These are phyloP conservation scores for Mucor ambiguus DNA, from an alignment of 371 early-diverging fungal genomes.

Conservation along the genomic window DNA sequence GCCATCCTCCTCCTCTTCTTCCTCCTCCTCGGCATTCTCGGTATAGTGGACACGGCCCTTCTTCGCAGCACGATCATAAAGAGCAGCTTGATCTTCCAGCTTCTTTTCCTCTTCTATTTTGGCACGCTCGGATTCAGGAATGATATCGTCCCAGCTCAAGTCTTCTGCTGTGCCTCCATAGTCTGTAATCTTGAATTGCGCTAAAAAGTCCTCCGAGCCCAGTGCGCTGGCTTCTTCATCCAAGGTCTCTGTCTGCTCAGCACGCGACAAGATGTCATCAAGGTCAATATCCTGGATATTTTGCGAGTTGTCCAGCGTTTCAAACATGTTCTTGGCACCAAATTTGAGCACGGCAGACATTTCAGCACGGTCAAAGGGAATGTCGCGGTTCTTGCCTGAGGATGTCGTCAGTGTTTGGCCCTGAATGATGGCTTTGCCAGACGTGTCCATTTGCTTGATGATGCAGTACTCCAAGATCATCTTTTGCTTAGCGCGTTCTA, in stretches of 20 bases:
- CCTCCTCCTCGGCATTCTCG: conserved; percentile 35
- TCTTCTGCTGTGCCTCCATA: conserved; percentile 78
- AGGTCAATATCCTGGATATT: conserved; percentile 91
- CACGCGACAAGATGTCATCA: conserved; percentile 93
- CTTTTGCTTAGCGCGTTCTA: conserved; percentile 97
- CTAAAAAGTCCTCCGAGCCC: conserved; percentile 90
- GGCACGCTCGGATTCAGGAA: conserved; percentile 85
- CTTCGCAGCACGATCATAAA: conserved; percentile 58
- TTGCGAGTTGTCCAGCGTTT: conserved; percentile 71
- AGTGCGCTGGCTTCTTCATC: conserved; percentile 61
- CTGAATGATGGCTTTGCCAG: conserved; percentile 73
- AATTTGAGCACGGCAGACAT: conserved; percentile 95
- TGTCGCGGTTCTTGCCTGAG: conserved; percentile 50
- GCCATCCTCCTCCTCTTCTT: conserved; percentile 33
- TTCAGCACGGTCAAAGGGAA: conserved; percentile 78
- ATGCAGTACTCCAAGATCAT: conserved; percentile 98
- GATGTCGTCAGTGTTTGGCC: conserved; percentile 52
- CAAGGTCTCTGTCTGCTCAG: conserved; percentile 88
- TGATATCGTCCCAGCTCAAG: conserved; percentile 94
- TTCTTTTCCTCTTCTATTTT: conserved; percentile 62
- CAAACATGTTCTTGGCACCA: conserved; percentile 96
- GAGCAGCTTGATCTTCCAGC: conserved; percentile 48
- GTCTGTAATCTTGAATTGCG: conserved; percentile 94
- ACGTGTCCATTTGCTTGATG: conserved; percentile 98
- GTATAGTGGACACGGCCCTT: conserved; percentile 41